A percentile compares a stretch with the other conserved stretches of the same genome.
These are phyloP conservation scores for Aphanocladium album DNA, from an alignment of 2,329 filamentous ascomycete genomes.

Conservation along the genomic window DNA sequence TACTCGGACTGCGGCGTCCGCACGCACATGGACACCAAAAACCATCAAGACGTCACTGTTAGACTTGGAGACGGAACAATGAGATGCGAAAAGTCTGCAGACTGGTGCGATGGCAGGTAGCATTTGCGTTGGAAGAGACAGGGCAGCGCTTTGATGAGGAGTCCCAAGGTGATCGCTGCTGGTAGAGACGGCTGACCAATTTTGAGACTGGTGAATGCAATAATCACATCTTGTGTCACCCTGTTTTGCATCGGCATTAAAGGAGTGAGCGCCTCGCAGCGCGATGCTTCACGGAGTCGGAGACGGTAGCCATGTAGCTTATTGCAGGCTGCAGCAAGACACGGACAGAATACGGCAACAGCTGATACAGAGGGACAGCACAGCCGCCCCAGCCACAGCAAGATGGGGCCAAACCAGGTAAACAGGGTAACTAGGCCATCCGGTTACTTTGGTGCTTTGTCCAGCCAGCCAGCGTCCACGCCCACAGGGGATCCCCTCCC, in stretches of 20 bases:
- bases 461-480: no score
- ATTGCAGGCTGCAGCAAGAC: background rate
- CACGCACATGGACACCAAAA: background rate
- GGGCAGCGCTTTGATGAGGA: background rate
- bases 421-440: no score
- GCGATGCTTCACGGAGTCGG: no score
- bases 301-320: background rate
- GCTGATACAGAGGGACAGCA: constrained; percentile 1
- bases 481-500: background rate
- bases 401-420: background rate
- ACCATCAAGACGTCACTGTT: background rate
- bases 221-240: background rate
- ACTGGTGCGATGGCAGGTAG: background rate
- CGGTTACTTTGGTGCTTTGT: no score
- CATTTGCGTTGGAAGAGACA: background rate
- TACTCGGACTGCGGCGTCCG: background rate
- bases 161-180: background rate
- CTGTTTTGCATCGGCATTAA: background rate
- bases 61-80: background rate
- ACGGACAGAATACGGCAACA: background rate
- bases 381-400: constrained; percentile 7
- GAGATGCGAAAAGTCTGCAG: background rate
- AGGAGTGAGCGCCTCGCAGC: background rate
- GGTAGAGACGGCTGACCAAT: background rate
- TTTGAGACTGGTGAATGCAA: background rate